A percentile compares a stretch with the other conserved stretches of the same genome.
Evolutionary conservation across 2,329 filamentous ascomycete genomes (phyloP).

Genomic region (Myriosclerotinia curreyana): DNA sequence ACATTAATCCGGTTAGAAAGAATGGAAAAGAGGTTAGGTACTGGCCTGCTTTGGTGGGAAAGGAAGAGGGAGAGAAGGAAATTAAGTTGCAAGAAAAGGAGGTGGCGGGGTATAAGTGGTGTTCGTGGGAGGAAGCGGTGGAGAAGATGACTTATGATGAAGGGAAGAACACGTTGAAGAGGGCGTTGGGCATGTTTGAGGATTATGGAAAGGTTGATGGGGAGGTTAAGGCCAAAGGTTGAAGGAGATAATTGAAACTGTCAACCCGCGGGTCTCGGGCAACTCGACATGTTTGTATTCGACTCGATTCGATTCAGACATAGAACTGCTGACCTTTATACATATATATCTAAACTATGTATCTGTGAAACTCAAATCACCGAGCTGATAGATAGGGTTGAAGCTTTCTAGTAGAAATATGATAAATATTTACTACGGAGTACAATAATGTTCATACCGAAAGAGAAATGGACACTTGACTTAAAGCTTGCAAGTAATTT

Average conservation of each 20-base stretch:
- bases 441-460: too few relatives aligned
- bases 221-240: background rate
- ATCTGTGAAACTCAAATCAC: background rate
- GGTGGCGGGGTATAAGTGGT: constrained; percentile 27
- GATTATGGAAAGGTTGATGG: background rate
- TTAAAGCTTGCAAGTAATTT: too few relatives aligned
- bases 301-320: background rate
- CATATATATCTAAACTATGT: background rate
- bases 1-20: constrained; percentile 23
- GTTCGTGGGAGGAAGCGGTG: constrained; percentile 25
- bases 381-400: constrained; percentile 12
- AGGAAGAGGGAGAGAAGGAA: constrained; percentile 21
- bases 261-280: background rate
- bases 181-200: constrained; percentile 10
- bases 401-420: constrained; percentile 7
- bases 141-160: constrained; percentile 24
- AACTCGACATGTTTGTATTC: background rate
- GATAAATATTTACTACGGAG: constrained; percentile 2
- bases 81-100: constrained; percentile 28
- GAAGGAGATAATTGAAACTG: background rate
- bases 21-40: constrained; percentile 28
- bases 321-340: background rate
- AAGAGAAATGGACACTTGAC: too few relatives aligned
- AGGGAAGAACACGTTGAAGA: constrained; percentile 23
- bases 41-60: constrained; percentile 22